Evolutionary conservation across 805 yeast species (phyloP).

Genomic region (Hanseniaspora lindneri): DNA sequence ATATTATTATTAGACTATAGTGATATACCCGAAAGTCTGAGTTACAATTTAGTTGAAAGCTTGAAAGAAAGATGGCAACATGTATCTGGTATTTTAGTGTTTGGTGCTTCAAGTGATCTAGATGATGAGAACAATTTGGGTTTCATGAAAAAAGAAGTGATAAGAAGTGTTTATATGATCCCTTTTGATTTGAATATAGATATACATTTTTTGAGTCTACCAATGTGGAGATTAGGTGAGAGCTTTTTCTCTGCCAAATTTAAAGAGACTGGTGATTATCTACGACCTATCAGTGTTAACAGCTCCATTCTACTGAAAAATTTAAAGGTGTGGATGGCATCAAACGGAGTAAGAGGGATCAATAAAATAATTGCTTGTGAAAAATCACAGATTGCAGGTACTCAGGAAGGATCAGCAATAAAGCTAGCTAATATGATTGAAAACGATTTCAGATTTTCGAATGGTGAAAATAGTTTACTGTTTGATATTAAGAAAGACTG

Average conservation of each 20-base stretch:
- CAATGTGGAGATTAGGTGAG: slow-evolving; percentile 9
- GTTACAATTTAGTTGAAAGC: not conserved
- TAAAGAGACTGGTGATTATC: not conserved
- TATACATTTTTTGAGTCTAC: slow-evolving; percentile 1
- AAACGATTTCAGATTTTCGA: slow-evolving; percentile 32
- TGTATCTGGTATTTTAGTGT: not conserved
- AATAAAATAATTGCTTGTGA: slow-evolving; percentile 11
- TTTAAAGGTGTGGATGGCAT: slow-evolving; percentile 2
- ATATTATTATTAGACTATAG: not conserved
- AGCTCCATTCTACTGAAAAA: not conserved
- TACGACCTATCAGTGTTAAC: not conserved
- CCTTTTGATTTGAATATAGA: not conserved
- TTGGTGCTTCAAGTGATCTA: not conserved
- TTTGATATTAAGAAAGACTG: slow-evolving; percentile 34
- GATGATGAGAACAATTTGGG: not conserved
- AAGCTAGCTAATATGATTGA: slow-evolving; percentile 24
- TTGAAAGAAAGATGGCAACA: not conserved
- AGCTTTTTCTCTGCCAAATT: not conserved
- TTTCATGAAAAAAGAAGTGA: not conserved
- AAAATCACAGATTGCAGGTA: slow-evolving; percentile 17
- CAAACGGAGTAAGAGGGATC: not conserved
- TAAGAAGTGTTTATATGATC: slow-evolving; percentile 3
- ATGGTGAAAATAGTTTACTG: not conserved
- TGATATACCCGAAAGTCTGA: not conserved
- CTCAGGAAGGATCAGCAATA: slow-evolving; percentile 18